A percentile compares a stretch with the other conserved stretches of the same genome.
Conservation (phyloP, 805 yeast species). For the Myxozyma melibiosi region DNA sequence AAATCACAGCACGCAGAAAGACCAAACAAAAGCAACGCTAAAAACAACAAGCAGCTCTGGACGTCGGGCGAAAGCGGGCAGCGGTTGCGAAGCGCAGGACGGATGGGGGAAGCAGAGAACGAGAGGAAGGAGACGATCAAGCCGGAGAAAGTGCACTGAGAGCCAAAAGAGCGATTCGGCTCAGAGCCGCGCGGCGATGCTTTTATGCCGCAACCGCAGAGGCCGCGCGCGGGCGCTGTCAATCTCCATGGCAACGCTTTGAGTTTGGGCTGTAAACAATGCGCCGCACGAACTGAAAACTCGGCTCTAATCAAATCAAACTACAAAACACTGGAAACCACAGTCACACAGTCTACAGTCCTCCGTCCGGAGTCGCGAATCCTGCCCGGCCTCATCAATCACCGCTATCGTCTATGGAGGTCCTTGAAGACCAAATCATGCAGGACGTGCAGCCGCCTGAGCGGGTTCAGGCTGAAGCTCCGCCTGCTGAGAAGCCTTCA, state of each 20-base stretch:
- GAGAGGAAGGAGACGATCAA: constrained; percentile 9
- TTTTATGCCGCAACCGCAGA: constrained; percentile 11
- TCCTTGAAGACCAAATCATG: neutral
- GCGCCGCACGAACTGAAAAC: constrained; percentile 11
- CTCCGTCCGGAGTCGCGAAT: no score
- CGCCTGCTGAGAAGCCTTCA: constrained; percentile 28
- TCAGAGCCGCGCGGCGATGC: neutral
- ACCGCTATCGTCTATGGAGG: neutral
- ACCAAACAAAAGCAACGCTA: neutral
- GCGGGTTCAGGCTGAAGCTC: neutral
- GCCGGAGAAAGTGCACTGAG: constrained; percentile 14
- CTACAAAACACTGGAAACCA: neutral
- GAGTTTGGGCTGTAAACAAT: constrained; percentile 4
- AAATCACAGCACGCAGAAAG: constrained; percentile 1
- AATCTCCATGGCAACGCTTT: constrained; percentile 10
- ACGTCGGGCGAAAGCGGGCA: neutral
- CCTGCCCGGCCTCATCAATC: neutral
- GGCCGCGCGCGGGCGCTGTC: neutral
- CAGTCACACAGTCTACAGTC: no score
- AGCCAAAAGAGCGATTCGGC: constrained; percentile 8
- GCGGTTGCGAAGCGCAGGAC: neutral
- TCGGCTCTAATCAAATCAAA: neutral
- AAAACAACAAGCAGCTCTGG: no score
- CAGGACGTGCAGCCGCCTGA: constrained; percentile 1
- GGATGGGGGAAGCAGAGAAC: neutral